Base-by-base conservation (phyloP, 2,329 filamentous ascomycete species). In the Paecilomyces sp. region DNA sequence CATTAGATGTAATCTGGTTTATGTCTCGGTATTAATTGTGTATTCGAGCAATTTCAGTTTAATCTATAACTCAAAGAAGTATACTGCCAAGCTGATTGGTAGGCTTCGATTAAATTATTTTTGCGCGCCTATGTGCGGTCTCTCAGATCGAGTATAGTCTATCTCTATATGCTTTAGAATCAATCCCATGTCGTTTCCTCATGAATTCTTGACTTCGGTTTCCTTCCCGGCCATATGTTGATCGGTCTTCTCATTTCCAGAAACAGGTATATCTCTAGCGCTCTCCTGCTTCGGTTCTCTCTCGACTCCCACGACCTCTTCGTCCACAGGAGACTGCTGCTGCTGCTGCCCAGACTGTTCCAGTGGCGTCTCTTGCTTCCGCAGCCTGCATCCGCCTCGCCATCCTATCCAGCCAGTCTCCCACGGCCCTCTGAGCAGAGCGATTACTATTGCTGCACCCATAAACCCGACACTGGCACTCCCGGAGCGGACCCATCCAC, bases 351-450 rank as follows among this genome's bases (percentile, higher is more conserved):
- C 25, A 54, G 52, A 54, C 25, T 28, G 3, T 5, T 56, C 47
- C 18, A 5, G n/a, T 18, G n/a, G n/a, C 9, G 4, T 3, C 18
- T 34, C 63, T 57, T 59, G 34, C 60, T 65, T 66, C 62, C 69
- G 67, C 7, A 85, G 72, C 60, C 75, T 78, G 77, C 80, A 83
- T 0, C 84, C 85, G 1, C 85, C 85, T 18, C 70, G 71, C 85
- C 85, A 87, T 0, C 85, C 85, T 54, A 85, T 60, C 85, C 85
- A 87, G 0, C 80, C 73, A 31, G 74, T 76, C 68, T 85, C 83
- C 73, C 79, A 80, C 13, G 85, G 85, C 0, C 83, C 84, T 33
- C 83, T 75, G 12, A 74, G 67, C 57, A 79, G 63, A 62, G 78
- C 79, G 2, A 81, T 64, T 25, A 80, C 18, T 55, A 86, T 66